Conservation (phyloP, 2,329 filamentous ascomycete genomes). For the Ophiostoma piceae region DNA sequence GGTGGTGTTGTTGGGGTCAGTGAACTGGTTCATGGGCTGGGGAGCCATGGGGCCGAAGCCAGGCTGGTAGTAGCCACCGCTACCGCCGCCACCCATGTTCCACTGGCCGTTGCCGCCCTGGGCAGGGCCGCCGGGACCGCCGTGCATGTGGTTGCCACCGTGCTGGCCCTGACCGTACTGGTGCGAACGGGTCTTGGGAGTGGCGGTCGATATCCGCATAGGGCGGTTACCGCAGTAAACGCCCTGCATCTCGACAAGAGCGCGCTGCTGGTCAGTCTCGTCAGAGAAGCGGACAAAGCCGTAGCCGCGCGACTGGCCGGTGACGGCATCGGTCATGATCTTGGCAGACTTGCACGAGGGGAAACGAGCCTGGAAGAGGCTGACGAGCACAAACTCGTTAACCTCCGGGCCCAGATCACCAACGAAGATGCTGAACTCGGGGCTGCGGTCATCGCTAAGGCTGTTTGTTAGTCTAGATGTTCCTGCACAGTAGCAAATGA, state of each 20-base stretch:
- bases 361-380: slow-evolving; percentile 93
- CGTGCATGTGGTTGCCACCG: slow-evolving; percentile 37
- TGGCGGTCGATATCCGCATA: slow-evolving; percentile 97
- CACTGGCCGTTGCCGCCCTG: slow-evolving; percentile 44
- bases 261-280: slow-evolving; percentile 92
- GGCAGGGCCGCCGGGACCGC: slow-evolving; percentile 38
- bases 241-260: slow-evolving; percentile 95
- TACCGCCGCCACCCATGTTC: slow-evolving; percentile 29
- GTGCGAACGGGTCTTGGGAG: slow-evolving; percentile 76
- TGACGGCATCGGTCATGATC: slow-evolving; percentile 99
- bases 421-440: slow-evolving; percentile 96
- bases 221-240: slow-evolving; percentile 98
- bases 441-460: slow-evolving; percentile 81
- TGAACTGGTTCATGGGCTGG: slow-evolving; percentile 91
- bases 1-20: slow-evolving; percentile 98
- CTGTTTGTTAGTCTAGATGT: not conserved
- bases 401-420: slow-evolving; percentile 97
- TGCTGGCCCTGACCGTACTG: slow-evolving; percentile 38
- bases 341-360: slow-evolving; percentile 98
- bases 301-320: slow-evolving; percentile 93
- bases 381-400: slow-evolving; percentile 96
- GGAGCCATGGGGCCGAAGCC: slow-evolving; percentile 33
- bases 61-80: slow-evolving; percentile 37
- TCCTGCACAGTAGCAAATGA: not conserved
- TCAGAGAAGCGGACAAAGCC: slow-evolving; percentile 97